These are phyloP conservation scores for Penicillium italicum DNA, from an alignment of 2,329 filamentous ascomycete species.

Conservation along the genomic window DNA sequence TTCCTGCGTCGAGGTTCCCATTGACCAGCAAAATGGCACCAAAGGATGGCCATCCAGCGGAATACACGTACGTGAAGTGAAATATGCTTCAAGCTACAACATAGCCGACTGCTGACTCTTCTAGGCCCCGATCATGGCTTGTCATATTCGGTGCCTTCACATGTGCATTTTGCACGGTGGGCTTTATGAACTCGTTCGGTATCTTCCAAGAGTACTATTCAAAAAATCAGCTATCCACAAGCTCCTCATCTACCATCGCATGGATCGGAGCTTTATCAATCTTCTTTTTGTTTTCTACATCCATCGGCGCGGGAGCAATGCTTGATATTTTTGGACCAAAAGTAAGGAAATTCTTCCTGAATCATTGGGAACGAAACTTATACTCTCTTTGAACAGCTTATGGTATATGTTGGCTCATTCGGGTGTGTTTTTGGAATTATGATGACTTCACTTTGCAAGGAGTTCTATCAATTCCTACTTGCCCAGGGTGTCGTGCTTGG, in stretches of 20 bases:
- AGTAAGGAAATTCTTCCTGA: slow-evolving; percentile 10
- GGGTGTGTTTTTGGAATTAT: slow-evolving; percentile 32
- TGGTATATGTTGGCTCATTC: slow-evolving; percentile 28
- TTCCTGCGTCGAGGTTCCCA: not conserved
- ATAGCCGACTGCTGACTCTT: not conserved
- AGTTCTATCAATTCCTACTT: slow-evolving; percentile 41
- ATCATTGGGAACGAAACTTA: too few relatives aligned
- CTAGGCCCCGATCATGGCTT: slow-evolving; percentile 27
- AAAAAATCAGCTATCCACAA: slow-evolving; percentile 21
- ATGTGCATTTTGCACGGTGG: slow-evolving; percentile 37
- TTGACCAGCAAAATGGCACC: not conserved
- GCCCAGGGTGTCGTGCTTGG: slow-evolving; percentile 37
- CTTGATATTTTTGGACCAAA: slow-evolving; percentile 33
- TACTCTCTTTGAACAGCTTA: slow-evolving; percentile 15
- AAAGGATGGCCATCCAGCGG: slow-evolving; percentile 6
- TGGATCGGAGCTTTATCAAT: slow-evolving; percentile 35
- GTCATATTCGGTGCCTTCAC: slow-evolving; percentile 30
- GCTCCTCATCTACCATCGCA: slow-evolving; percentile 31
- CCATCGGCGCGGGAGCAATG: slow-evolving; percentile 27
- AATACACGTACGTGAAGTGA: slow-evolving; percentile 23
- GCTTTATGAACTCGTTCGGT: slow-evolving; percentile 40
- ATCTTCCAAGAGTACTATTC: slow-evolving; percentile 37
- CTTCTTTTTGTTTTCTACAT: slow-evolving; percentile 33
- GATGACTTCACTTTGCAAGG: slow-evolving; percentile 38
- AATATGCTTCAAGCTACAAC: not conserved